Base-by-base conservation (phyloP, 2,329 filamentous ascomycete genomes). In the Meredithiella fracta region DNA sequence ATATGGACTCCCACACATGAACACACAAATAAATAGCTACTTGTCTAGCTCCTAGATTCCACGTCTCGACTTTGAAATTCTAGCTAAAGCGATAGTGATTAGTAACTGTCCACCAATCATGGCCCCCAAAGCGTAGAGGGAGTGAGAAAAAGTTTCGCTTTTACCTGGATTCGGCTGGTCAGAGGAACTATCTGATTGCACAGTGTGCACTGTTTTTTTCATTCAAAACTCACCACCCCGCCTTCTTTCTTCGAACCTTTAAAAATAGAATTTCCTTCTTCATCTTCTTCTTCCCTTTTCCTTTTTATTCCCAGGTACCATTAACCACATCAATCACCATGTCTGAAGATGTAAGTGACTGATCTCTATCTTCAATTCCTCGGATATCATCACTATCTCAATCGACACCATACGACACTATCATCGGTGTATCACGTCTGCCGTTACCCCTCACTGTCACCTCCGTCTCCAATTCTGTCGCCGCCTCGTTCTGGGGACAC, bases 271-370 rank as follows among this genome's bases (percentile, higher is more conserved):
- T 61, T 60, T 61, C 57, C 54, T 60, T 52, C 59, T 58, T 52
- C 53, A 59, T 55, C 58, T 59, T 57, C 47, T 60, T 57, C 63
- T 62, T 62, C 60, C 60, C 57, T 60, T 59, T 60, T 60, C 60
- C 61, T 60, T 62, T 62, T 59, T 56, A 60, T 63, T 51, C 59
- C 60, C 61, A 63, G 63, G 62, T 65, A 63, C 34, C 61, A 61
- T 54, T 40, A 53, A 51, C 52, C 53, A 52, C 31, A 69, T 68
- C 67, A 67, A 67, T 73, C 75, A 78, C 70, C 65, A 80, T 80
- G 77, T 69, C 76, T 65, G 76, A 78, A 61, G 75, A 77, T 67
- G 76, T 78, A 71, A 72, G 75, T 69, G 44, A n/a, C 22, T 49
- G 38, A 42, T 34, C 15, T 15, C 38, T 42, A 7, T 49, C 22